These are phyloP conservation scores for Boletus hoseneyae DNA, from an alignment of 1,284 basidiomycete genomes.

Conservation along the genomic window DNA sequence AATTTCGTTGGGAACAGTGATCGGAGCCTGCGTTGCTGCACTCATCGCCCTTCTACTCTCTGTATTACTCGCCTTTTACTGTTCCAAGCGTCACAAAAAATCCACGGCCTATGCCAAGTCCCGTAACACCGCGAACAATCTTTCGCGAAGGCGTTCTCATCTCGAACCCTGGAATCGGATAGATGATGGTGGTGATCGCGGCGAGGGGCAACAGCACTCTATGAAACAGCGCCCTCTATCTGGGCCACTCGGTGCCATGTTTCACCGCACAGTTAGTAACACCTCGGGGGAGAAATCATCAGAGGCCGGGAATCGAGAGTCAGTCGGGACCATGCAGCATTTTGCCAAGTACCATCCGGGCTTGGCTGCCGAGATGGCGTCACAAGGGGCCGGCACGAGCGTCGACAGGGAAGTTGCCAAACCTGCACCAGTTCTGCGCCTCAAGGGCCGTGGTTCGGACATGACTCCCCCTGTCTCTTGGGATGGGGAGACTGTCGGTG, in stretches of 20 bases:
- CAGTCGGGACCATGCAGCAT: conserved; percentile 31
- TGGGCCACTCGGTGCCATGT: conserved; percentile 54
- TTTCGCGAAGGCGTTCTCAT: conserved; percentile 40
- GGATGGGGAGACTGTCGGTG: conserved; percentile 49
- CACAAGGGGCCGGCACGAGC: conserved; percentile 24
- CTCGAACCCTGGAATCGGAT: conserved; percentile 46
- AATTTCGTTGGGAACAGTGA: conserved; percentile 48
- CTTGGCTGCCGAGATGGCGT: conserved; percentile 51
- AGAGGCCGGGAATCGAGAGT: conserved; percentile 27
- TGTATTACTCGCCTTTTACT: conserved; percentile 45
- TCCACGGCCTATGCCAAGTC: conserved; percentile 10
- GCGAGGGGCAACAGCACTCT: conserved; percentile 32
- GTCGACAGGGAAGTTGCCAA: conserved; percentile 10
- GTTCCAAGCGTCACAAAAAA: conserved; percentile 44
- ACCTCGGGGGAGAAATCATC: conserved; percentile 41
- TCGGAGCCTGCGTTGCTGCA: conserved; percentile 52
- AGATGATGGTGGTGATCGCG: conserved; percentile 42
- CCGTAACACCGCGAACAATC: conserved; percentile 37
- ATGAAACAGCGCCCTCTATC: conserved; percentile 40
- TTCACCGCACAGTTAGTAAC: conserved; percentile 41
- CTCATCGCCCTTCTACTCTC: conserved; percentile 43
- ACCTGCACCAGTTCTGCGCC: conserved; percentile 38
- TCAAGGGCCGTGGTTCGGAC: conserved; percentile 36
- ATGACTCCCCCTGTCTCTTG: conserved; percentile 43
- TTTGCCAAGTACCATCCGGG: conserved; percentile 42